Evolutionary conservation across 2,329 filamentous ascomycete genomes (phyloP), one percentile per base, ranked within the genome.

Genomic region (Curvularia hawaiiensis): DNA sequence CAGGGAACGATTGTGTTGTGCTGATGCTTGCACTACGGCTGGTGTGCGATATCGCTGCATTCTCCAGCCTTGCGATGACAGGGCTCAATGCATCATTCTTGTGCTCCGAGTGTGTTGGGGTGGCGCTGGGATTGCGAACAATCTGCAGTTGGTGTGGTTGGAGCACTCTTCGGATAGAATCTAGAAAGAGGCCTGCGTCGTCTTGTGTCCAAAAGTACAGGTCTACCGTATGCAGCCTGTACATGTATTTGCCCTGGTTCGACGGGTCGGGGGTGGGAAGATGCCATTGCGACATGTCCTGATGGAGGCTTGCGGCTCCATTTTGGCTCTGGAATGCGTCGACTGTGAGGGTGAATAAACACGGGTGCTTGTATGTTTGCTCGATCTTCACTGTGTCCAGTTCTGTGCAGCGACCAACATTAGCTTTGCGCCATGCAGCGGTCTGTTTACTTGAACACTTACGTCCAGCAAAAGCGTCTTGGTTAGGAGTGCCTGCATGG

Each of bases 391-490:
- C 83, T 54, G 81, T 81, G 68, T 91, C 88, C 62, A 93, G 78
- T 69, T 85, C 89, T 91, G 67, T 33, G 8, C 35, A 50, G 43
- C 43, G 56, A 33, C 54, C 57, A 40, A 63, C 40, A 64, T 71
- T 60, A 70, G 70, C 63, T 45, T 52, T 38, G 52, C n/a, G 20
- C 44, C 7, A 5, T 41, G 11, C 16, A 41, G 24, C 24, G 7
- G n/a, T 16, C 35, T 9, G 9, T 49, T 28, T 10, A 12, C n/a
- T 12, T 5, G 8, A 50, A 18, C 46, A 77, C 89, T 82, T 79
- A 91, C 89, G 86, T 70, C 90, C 90, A 64, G 87, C 84, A 71
- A 93, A 91, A 11, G 90, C 90, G 79, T 93, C 90, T 71, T 93
- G 90, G n/a, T 89, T 84, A 1, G 89, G 84, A 3, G 86, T 88